Evolutionary conservation across 164 flowering plant genomes (phyloP).

Genomic region (Vitis riparia): DNA sequence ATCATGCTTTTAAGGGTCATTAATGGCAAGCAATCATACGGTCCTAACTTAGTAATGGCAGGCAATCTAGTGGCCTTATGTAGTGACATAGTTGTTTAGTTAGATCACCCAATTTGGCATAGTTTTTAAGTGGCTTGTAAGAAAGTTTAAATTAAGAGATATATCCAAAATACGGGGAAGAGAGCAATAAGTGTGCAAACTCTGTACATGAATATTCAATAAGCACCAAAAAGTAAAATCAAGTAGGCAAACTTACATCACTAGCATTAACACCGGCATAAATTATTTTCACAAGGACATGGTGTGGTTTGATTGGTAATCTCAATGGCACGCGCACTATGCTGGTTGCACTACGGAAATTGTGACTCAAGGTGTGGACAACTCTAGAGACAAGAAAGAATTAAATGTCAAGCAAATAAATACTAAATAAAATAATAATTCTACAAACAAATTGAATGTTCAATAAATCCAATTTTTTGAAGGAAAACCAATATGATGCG

Average conservation of each 20-base stretch:
- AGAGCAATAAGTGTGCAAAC: background rate
- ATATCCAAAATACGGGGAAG: background rate
- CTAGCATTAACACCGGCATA: conserved; percentile 99
- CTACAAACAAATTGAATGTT: too few relatives aligned
- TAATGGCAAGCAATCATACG: too few relatives aligned
- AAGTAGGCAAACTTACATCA: conserved; percentile 71
- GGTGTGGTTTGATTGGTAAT: conserved; percentile 60
- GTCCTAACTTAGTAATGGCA: too few relatives aligned
- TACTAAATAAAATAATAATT: background rate
- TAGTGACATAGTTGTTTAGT: background rate
- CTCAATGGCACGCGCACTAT: conserved; percentile 54
- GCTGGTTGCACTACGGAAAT: conserved; percentile 81
- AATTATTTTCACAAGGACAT: conserved; percentile 78
- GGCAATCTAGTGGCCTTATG: too few relatives aligned
- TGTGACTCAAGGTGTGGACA: conserved; percentile 80
- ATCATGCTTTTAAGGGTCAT: too few relatives aligned
- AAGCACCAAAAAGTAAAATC: conserved; percentile 1
- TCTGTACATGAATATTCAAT: background rate
- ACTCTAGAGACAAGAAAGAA: conserved; percentile 47
- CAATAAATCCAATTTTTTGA: too few relatives aligned
- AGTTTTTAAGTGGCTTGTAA: background rate
- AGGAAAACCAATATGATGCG: too few relatives aligned
- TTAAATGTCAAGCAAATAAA: background rate
- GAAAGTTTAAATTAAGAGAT: background rate
- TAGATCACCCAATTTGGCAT: background rate